phyloP scores from a whole-genome alignment of 1,139 yeast species.

The Geotrichum australiense region DNA sequence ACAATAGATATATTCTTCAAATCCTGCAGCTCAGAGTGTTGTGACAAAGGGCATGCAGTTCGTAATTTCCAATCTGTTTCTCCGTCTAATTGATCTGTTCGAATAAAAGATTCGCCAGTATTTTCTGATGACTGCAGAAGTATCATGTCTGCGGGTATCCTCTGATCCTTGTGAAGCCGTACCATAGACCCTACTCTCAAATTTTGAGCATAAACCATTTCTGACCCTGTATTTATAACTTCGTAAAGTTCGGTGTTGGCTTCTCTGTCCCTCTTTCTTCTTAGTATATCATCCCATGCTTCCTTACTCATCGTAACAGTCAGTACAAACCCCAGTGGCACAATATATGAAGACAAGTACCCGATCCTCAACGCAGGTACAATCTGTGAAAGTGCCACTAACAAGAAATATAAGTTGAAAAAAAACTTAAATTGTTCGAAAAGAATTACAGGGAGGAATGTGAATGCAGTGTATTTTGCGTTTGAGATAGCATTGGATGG shows the following conservation, averaged over 20 bases:
- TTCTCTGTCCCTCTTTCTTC: constrained; percentile 84
- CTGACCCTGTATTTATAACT: constrained; percentile 38
- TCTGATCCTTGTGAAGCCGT: constrained; percentile 65
- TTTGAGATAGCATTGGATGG: constrained; percentile 84
- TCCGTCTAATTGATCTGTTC: constrained; percentile 97
- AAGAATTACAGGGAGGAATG: constrained; percentile 81
- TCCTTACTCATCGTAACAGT: constrained; percentile 93
- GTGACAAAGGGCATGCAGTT: constrained; percentile 69
- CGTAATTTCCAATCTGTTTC: constrained; percentile 98
- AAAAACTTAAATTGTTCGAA: constrained; percentile 97
- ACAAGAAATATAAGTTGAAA: constrained; percentile 81
- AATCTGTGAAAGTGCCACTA: constrained; percentile 91
- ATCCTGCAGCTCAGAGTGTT: constrained; percentile 43
- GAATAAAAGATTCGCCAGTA: constrained; percentile 82
- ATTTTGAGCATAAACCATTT: constrained; percentile 51
- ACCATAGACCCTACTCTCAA: constrained; percentile 83
- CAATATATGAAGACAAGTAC: constrained; percentile 83
- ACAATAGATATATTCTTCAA: constrained; percentile 48
- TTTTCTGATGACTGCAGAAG: constrained; percentile 75
- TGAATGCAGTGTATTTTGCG: constrained; percentile 85
- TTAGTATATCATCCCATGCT: constrained; percentile 86
- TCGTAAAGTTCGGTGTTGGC: constrained; percentile 80
- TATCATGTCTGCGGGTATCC: constrained; percentile 92
- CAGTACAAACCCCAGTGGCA: constrained; percentile 88
- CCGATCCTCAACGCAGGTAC: constrained; percentile 92